Evolutionary conservation across 2,329 filamentous ascomycete genomes (phyloP).

Genomic region (Colletotrichum cereale): DNA sequence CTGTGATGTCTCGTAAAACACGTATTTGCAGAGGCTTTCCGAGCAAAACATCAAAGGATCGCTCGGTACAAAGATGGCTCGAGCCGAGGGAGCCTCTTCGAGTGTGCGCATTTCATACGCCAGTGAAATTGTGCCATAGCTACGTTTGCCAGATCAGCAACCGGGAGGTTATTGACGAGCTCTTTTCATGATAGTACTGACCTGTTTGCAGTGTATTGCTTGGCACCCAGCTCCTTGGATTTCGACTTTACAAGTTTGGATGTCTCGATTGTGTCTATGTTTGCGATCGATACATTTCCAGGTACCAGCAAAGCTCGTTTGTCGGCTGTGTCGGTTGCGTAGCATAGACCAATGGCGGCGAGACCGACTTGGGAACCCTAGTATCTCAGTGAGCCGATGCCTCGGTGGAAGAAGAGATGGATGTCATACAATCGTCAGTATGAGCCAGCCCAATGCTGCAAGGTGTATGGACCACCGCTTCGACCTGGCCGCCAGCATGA

Average conservation of each 20-base stretch:
- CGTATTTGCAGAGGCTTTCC: conserved; percentile 46
- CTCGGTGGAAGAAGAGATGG: not conserved
- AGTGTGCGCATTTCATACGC: conserved; percentile 44
- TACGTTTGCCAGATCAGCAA: conserved; percentile 30
- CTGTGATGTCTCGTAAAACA: conserved; percentile 52
- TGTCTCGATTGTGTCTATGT: conserved; percentile 52
- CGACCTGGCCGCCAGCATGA: conserved; percentile 47
- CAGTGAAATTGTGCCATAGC: conserved; percentile 55
- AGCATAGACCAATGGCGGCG: conserved; percentile 57
- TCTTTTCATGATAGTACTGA: conserved; percentile 36
- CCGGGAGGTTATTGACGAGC: not conserved
- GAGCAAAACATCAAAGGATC: conserved; percentile 44
- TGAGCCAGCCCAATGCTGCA: conserved; percentile 47
- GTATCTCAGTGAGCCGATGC: not conserved
- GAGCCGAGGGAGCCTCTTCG: conserved; percentile 44
- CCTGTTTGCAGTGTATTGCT: conserved; percentile 59
- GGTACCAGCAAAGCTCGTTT: conserved; percentile 47
- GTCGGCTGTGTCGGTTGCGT: conserved; percentile 55
- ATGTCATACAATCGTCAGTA: conserved; percentile 48
- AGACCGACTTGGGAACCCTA: conserved; percentile 58
- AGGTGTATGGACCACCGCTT: conserved; percentile 46
- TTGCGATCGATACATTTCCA: conserved; percentile 53
- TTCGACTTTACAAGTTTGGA: conserved; percentile 45
- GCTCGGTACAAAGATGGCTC: conserved; percentile 48
- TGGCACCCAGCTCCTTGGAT: conserved; percentile 45